Percentiles rank a stretch among this genome's conserved stretches.
These are phyloP conservation scores for Wallacemonas sp. DNA, from an alignment of 208 protist species.

Conservation along the genomic window DNA sequence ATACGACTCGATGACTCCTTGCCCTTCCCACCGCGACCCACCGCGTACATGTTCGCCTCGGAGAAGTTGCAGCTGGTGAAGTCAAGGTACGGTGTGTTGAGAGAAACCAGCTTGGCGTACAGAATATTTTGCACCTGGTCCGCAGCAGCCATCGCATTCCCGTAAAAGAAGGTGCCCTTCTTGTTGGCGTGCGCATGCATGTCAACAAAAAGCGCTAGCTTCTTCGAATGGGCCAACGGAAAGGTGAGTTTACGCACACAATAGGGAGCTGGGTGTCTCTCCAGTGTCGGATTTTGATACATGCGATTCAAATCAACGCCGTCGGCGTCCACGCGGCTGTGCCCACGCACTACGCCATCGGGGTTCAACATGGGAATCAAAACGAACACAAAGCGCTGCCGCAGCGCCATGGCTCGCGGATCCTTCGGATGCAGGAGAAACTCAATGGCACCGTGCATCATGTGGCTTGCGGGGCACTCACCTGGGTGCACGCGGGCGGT, in stretches of 20 bases:
- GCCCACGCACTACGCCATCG: conserved; percentile 90
- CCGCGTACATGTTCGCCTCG: conserved; percentile 89
- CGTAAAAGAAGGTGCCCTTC: conserved; percentile 94
- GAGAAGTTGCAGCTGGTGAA: conserved; percentile 92
- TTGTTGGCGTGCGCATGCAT: conserved; percentile 95
- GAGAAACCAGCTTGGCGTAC: conserved; percentile 85
- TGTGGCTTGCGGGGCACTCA: conserved; percentile 89
- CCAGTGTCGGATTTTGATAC: conserved; percentile 75
- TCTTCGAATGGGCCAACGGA: conserved; percentile 33
- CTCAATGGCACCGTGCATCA: conserved; percentile 94
- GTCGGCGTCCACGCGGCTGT: conserved; percentile 91
- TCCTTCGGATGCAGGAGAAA: conserved; percentile 76
- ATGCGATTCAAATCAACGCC: conserved; percentile 94
- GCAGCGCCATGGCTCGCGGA: conserved; percentile 68
- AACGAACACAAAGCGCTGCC: conserved; percentile 90
- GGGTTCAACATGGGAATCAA: conserved; percentile 94
- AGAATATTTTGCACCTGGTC: conserved; percentile 82
- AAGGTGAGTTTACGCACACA: conserved; percentile 54
- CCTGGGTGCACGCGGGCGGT: conserved; percentile 93
- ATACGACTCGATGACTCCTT: conserved; percentile 92
- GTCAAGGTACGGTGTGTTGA: conserved; percentile 93
- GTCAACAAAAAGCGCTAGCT: conserved; percentile 88
- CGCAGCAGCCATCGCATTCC: conserved; percentile 77
- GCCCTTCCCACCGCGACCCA: conserved; percentile 83
- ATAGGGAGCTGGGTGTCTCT: conserved; percentile 83